These are phyloP conservation scores for Yamadazyma diddensiae DNA, from an alignment of 1,139 yeast genomes.

Conservation along the genomic window DNA sequence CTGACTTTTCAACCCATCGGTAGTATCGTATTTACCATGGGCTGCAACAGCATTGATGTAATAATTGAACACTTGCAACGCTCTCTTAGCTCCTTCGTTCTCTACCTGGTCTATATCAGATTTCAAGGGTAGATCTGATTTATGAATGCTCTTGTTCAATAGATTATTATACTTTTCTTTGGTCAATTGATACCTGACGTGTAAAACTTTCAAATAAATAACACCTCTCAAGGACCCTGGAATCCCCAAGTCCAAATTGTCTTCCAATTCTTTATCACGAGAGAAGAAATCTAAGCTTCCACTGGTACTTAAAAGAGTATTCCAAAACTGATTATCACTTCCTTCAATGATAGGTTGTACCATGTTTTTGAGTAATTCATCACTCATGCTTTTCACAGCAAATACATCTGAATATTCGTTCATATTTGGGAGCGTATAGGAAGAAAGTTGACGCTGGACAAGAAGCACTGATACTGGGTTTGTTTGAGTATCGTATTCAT, in stretches of 20 bases:
- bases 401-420: conserved; percentile 37
- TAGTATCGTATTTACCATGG: conserved; percentile 16
- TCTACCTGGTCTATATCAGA: conserved; percentile 5
- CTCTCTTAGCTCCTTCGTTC: conserved; percentile 20
- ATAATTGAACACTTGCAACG: conserved; percentile 32
- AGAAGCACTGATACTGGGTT: conserved; percentile 17
- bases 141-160: conserved; percentile 23
- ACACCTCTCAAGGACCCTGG: conserved; percentile 28
- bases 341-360: conserved; percentile 3
- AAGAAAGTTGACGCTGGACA: conserved; percentile 30
- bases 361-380: conserved; percentile 7
- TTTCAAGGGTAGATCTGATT: conserved; percentile 2
- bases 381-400: conserved; percentile 13
- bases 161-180: conserved; percentile 30
- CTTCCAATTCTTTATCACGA: conserved; percentile 8
- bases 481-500: too few species aligned
- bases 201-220: conserved; percentile 33
- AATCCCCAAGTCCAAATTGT: conserved; percentile 29
- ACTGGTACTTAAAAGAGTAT: conserved; percentile 2
- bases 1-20: conserved; percentile 4
- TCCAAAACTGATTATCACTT: conserved; percentile 3
- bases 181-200: conserved; percentile 30
- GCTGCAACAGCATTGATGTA: conserved; percentile 27
- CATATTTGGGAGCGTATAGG: conserved; percentile 30
- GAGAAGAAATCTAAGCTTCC: conserved; percentile 3